These are phyloP conservation scores for Vicia sativa DNA, from an alignment of 306 rosid species.

Conservation along the genomic window DNA sequence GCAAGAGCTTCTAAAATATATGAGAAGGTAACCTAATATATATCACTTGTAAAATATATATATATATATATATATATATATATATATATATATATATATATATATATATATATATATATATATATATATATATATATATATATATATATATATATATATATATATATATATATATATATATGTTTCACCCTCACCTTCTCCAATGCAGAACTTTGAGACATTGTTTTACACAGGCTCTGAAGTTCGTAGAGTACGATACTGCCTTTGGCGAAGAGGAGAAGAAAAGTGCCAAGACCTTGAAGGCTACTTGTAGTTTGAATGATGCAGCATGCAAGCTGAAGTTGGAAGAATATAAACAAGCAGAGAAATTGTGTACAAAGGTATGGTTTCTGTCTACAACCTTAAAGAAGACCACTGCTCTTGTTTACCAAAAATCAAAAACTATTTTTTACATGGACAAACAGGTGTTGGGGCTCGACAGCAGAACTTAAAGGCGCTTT, in stretches of 20 bases:
- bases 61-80: no score
- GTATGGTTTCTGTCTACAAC: conserved; percentile 34
- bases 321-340: conserved; percentile 89
- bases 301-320: conserved; percentile 85
- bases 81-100: no score
- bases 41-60: no score
- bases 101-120: no score
- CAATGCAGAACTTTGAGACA: background rate
- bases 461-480: conserved; percentile 82
- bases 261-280: conserved; percentile 74
- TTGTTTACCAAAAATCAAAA: background rate
- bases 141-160: no score
- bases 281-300: conserved; percentile 70
- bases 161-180: no score
- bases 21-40: conserved; percentile 63
- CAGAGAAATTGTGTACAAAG: conserved; percentile 87
- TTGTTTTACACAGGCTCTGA: conserved; percentile 60
- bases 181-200: no score
- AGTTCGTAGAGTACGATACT: conserved; percentile 69
- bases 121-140: no score
- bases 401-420: background rate
- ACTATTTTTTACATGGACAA: background rate
- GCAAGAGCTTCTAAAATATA: conserved; percentile 85
- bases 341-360: conserved; percentile 71
- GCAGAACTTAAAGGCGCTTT: conserved; percentile 77